phyloP scores from a whole-genome alignment of 163 green algal species.

The Scenedesmus sp. region DNA sequence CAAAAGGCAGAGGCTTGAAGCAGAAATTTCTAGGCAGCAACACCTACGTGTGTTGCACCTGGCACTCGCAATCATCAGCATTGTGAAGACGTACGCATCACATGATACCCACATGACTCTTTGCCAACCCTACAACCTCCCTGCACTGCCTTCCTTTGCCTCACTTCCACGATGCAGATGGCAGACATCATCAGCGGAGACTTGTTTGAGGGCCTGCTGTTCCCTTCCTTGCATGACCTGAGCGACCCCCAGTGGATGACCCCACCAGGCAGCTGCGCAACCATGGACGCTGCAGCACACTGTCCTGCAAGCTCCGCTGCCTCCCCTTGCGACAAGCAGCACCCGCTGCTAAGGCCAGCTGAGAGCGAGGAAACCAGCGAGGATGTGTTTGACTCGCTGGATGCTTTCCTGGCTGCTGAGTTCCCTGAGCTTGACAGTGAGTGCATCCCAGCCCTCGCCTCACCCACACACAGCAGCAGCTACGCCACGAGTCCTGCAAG shows the following conservation, averaged over 20 bases:
- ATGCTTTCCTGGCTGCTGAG: constrained; percentile 2
- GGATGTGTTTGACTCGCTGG: constrained; percentile 11
- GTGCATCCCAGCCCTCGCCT: neutral
- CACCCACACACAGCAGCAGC: neutral
- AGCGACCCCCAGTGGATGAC: neutral
- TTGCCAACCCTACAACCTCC: neutral
- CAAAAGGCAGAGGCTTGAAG: neutral
- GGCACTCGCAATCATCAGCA: too few species aligned
- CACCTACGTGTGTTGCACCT: too few species aligned
- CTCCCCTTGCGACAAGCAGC: neutral
- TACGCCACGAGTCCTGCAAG: neutral
- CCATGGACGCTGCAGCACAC: neutral
- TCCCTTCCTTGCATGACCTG: neutral
- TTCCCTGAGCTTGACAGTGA: neutral
- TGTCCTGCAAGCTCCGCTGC: neutral
- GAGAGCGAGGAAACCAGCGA: neutral
- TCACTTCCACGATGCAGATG: neutral
- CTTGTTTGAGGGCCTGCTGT: neutral
- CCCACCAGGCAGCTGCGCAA: neutral
- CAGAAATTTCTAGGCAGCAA: neutral
- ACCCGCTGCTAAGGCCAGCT: neutral
- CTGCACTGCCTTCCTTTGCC: neutral
- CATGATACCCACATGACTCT: too few species aligned
- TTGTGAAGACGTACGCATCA: too few species aligned
- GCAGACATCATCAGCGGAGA: neutral